Percentiles rank a stretch among this genome's conserved stretches.
Evolutionary conservation across 768 basidiomycete species (phyloP).

Genomic region (Trametes cingulata): DNA sequence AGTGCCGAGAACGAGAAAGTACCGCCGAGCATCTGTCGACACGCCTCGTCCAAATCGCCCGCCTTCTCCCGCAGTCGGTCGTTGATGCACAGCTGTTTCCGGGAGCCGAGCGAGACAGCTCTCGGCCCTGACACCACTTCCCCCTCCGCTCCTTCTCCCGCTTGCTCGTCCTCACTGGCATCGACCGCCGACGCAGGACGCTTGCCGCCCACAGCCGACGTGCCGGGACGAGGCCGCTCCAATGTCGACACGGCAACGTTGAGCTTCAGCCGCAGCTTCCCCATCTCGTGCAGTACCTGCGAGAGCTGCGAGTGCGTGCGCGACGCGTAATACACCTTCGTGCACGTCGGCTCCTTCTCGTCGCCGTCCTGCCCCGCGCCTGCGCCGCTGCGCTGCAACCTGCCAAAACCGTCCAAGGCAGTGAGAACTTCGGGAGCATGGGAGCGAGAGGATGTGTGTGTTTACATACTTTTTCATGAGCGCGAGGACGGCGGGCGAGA

Average conservation of each 20-base stretch:
- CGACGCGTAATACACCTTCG: conserved; percentile 91
- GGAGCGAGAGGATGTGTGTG: not conserved
- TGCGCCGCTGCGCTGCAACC: conserved; percentile 1
- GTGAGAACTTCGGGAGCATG: too few relatives aligned
- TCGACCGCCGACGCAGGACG: not conserved
- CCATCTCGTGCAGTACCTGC: conserved; percentile 84
- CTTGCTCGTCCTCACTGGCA: not conserved
- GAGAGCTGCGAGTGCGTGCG: conserved; percentile 95
- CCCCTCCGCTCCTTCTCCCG: not conserved
- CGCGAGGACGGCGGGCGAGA: conserved; percentile 76
- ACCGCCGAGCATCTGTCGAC: conserved; percentile 61
- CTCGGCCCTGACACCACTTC: conserved; percentile 48
- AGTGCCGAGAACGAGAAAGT: too few relatives aligned
- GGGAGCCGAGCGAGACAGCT: conserved; percentile 83
- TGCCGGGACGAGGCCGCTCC: not conserved
- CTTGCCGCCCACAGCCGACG: not conserved
- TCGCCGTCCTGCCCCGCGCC: conserved; percentile 25
- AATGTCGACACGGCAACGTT: conserved; percentile 29
- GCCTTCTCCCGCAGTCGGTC: conserved; percentile 64
- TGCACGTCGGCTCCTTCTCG: conserved; percentile 62
- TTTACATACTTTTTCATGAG: conserved; percentile 77
- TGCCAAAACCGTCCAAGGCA: too few relatives aligned
- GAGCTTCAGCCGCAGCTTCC: conserved; percentile 56
- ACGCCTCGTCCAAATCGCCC: conserved; percentile 83
- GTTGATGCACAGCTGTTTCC: conserved; percentile 93